Conservation (phyloP, 208 protist species). For the Acanthamoeba lenticulata region DNA sequence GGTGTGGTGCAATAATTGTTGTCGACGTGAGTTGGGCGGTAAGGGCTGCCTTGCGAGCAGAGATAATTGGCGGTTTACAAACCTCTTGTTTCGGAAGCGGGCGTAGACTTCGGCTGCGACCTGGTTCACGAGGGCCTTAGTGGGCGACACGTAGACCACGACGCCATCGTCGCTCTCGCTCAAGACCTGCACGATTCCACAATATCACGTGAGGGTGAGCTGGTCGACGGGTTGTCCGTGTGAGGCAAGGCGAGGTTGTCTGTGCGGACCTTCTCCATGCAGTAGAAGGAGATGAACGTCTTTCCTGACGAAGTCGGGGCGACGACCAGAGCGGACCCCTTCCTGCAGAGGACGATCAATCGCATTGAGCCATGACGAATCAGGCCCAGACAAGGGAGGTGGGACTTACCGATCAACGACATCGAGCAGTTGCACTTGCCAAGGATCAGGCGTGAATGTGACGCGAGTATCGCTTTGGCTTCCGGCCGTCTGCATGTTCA, state of each 20-base stretch:
- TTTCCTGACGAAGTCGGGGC: conserved; percentile 95
- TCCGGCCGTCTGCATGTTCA: neutral
- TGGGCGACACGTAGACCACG: conserved; percentile 94
- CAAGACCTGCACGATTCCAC: conserved; percentile 13
- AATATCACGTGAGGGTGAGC: neutral
- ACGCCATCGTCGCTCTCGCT: conserved; percentile 86
- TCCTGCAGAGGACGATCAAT: conserved; percentile 53
- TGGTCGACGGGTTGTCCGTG: no score
- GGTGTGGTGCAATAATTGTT: neutral
- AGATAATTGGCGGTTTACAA: neutral
- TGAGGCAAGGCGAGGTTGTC: no score
- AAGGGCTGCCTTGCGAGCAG: neutral
- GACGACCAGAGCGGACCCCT: conserved; percentile 93
- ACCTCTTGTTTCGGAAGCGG: conserved; percentile 86
- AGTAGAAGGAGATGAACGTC: conserved; percentile 97
- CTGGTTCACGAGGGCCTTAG: conserved; percentile 95
- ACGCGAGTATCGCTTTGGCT: conserved; percentile 87
- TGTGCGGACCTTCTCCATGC: conserved; percentile 92
- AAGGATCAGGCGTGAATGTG: conserved; percentile 94
- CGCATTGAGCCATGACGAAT: neutral
- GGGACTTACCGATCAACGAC: conserved; percentile 89
- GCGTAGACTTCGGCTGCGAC: conserved; percentile 93
- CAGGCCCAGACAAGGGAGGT: neutral
- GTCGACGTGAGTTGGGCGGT: no score
- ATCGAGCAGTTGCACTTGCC: conserved; percentile 95